phyloP scores from a whole-genome alignment of 257 asterid species.

The Voacanga thouarsii region DNA sequence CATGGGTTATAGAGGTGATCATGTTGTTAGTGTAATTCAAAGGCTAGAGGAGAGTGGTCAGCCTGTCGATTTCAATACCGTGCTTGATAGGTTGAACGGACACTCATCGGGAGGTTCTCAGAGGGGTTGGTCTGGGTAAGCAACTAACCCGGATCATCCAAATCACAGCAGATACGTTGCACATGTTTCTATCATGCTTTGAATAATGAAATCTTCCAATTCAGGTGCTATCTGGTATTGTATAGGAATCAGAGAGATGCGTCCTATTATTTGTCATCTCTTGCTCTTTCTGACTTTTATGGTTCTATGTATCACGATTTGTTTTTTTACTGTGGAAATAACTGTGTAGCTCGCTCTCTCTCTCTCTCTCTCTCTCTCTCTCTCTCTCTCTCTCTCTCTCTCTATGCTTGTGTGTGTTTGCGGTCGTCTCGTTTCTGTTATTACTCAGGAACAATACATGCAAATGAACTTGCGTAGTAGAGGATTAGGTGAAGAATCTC shows the following conservation, averaged over 20 bases:
- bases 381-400: neutral
- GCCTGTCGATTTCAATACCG: constrained; percentile 70
- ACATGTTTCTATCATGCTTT: constrained; percentile 4
- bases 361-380: too few relatives aligned
- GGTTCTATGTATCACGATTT: neutral
- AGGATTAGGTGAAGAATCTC: too few relatives aligned
- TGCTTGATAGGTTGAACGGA: constrained; percentile 77
- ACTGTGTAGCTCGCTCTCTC: neutral
- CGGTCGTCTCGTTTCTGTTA: too few relatives aligned
- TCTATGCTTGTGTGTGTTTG: too few relatives aligned
- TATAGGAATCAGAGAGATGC: constrained; percentile 26
- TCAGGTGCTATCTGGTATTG: constrained; percentile 2
- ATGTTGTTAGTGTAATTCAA: constrained; percentile 60
- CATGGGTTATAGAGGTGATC: constrained; percentile 90
- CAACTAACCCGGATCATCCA: neutral
- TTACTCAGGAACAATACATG: too few relatives aligned
- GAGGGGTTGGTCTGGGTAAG: constrained; percentile 73
- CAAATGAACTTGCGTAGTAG: too few relatives aligned
- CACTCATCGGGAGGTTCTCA: constrained; percentile 75
- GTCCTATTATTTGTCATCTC: constrained; percentile 27
- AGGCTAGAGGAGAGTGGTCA: constrained; percentile 95
- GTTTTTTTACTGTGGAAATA: neutral
- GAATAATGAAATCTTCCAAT: constrained; percentile 17
- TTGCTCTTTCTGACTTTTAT: constrained; percentile 14
- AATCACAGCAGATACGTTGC: neutral